These are phyloP conservation scores for Fraxinus excelsior DNA, from an alignment of 257 asterid species.

Conservation along the genomic window DNA sequence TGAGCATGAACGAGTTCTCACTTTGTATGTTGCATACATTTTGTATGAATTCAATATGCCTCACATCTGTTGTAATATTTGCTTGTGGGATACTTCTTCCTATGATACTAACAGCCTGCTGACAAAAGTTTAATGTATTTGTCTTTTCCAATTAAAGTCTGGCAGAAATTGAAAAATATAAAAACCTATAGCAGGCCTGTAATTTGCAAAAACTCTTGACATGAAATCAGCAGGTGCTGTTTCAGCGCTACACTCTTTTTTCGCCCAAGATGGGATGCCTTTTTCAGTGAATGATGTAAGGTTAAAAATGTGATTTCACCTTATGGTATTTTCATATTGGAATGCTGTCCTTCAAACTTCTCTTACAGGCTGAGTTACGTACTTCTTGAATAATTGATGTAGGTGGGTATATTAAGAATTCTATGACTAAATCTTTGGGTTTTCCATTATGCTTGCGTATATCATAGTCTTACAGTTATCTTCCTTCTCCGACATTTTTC, in stretches of 20 bases:
- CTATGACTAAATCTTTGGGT: neutral
- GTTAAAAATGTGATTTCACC: slow-evolving; percentile 1
- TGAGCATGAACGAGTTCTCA: neutral
- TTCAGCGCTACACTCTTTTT: neutral
- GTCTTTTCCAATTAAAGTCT: neutral
- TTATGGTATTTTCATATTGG: neutral
- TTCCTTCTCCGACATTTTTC: slow-evolving; percentile 17
- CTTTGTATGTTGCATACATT: neutral
- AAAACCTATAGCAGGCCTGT: neutral
- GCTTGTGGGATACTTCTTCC: neutral
- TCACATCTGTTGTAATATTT: slow-evolving; percentile 2
- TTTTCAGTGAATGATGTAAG: neutral
- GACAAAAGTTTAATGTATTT: neutral
- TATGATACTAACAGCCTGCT: slow-evolving; percentile 2
- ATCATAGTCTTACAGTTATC: neutral
- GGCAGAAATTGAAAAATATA: neutral
- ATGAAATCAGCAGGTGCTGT: neutral
- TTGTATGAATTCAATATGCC: neutral
- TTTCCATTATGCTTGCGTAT: neutral
- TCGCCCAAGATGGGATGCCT: neutral
- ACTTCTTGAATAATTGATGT: neutral
- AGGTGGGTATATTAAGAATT: neutral
- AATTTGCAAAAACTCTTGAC: neutral
- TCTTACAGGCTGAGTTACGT: neutral
- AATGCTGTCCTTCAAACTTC: neutral